Conservation (phyloP, 768 basidiomycete species). For the Cystobasidium tubakii region DNA sequence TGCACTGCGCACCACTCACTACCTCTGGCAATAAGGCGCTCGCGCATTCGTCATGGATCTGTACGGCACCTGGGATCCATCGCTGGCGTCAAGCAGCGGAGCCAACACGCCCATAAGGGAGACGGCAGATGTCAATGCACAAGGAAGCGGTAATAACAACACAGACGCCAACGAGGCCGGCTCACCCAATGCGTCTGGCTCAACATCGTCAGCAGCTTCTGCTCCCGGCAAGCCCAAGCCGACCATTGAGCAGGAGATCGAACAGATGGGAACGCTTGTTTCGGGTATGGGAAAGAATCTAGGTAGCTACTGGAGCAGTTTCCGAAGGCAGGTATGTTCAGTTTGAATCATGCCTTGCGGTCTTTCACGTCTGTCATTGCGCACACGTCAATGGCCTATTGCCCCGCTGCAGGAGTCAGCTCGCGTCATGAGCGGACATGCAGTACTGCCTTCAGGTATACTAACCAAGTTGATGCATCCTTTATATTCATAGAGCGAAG, state of each 20-base stretch:
- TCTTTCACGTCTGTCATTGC: background rate
- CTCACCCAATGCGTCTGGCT: background rate
- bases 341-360: background rate
- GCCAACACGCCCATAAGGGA: slow-evolving; percentile 5
- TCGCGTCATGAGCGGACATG: background rate
- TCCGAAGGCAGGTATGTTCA: slow-evolving; percentile 34
- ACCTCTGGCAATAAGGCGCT: background rate
- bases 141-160: background rate
- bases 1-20: background rate
- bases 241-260: slow-evolving; percentile 36
- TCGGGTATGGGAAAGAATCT: slow-evolving; percentile 31
- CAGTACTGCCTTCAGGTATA: background rate
- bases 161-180: background rate
- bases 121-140: background rate
- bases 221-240: background rate
- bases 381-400: background rate
- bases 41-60: background rate
- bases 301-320: slow-evolving; percentile 37
- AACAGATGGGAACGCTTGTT: slow-evolving; percentile 25
- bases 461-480: background rate
- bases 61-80: slow-evolving; percentile 10
- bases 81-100: slow-evolving; percentile 10
- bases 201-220: background rate
- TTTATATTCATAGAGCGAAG: slow-evolving; percentile 14
- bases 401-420: background rate